Evolutionary conservation across 805 yeast species (phyloP), one percentile per base, ranked within the genome.

Genomic region (Lipomyces orientalis): DNA sequence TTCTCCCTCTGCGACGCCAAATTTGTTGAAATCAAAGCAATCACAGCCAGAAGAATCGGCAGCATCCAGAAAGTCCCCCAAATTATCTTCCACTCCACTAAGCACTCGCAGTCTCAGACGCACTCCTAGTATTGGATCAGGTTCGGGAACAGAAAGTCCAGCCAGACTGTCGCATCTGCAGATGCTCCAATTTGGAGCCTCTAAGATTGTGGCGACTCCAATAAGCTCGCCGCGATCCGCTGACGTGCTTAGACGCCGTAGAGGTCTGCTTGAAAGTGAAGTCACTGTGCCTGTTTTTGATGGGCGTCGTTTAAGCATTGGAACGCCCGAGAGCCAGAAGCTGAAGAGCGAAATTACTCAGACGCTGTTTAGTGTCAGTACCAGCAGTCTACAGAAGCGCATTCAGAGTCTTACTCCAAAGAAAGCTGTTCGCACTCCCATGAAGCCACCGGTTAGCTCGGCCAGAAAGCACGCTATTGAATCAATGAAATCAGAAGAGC

Each of bases 341-440:
- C 62, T 69, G 19, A 69, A 69, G 52, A 60, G 46, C 33, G 68
- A 68, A 14, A 69, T 69, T 37, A 67, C 59, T 37, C 57, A 61
- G 51, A 64, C 70, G 22, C 55, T 69, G 12, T 64, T 67, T 54
- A 54, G 43, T 31, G 39, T 54, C 62, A 61, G 57, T 34, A 54
- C 72, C 9, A 63, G 60, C 34, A 60, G 60, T 34, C 60, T 69
- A 43, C 72, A 67, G 54, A 68, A 69, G 57, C 59, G 62, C 19
- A 69, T 69, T 22, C 71, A 69, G 55, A 67, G 71, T 29, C 55
- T 69, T 43, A 69, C 72, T 5, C 72, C 72, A 6, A 60, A 58
- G 54, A 66, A 65, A 31, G 56, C 62, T 14, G 39, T 35, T 9
- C 67, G 70, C 2, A 64, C 66, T 16, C 72, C 71, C 3, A 64